Evolutionary conservation across 192 early-diverging fungal species (phyloP).

Genomic region (Backusella psychrophila): DNA sequence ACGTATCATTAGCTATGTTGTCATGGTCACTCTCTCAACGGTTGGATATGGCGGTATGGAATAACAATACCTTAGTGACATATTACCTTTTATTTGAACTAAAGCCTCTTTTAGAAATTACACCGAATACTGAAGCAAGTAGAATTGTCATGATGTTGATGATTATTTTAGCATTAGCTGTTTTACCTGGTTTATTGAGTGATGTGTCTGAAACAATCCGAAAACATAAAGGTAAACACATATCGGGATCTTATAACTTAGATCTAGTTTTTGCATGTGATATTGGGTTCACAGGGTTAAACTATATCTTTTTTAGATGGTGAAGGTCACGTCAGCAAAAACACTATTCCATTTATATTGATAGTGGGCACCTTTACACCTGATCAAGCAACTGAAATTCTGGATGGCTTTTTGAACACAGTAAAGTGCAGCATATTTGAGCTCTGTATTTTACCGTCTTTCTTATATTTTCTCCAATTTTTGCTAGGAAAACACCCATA

Average conservation of each 20-base stretch:
- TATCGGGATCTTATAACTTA: not conserved
- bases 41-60: constrained; percentile 59
- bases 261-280: not conserved
- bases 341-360: constrained; percentile 33
- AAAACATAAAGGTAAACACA: constrained; percentile 16
- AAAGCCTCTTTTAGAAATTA: constrained; percentile 42
- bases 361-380: constrained; percentile 40
- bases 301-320: constrained; percentile 3
- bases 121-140: constrained; percentile 47
- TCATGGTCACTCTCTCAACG: constrained; percentile 62
- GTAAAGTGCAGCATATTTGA: constrained; percentile 14
- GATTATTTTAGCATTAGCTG: constrained; percentile 51
- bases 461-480: not conserved
- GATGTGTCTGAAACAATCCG: constrained; percentile 38
- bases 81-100: not conserved
- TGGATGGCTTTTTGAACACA: constrained; percentile 43
- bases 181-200: constrained; percentile 54
- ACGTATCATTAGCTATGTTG: constrained; percentile 40
- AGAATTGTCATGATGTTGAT: constrained; percentile 52
- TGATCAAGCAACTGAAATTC: constrained; percentile 37
- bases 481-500: not conserved
- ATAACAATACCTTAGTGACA: not conserved
- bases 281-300: not conserved
- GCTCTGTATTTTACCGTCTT: not conserved
- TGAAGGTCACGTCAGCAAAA: constrained; percentile 14